Evolutionary conservation across 306 rosid species (phyloP).

Genomic region (Begonia fuchsioides): DNA sequence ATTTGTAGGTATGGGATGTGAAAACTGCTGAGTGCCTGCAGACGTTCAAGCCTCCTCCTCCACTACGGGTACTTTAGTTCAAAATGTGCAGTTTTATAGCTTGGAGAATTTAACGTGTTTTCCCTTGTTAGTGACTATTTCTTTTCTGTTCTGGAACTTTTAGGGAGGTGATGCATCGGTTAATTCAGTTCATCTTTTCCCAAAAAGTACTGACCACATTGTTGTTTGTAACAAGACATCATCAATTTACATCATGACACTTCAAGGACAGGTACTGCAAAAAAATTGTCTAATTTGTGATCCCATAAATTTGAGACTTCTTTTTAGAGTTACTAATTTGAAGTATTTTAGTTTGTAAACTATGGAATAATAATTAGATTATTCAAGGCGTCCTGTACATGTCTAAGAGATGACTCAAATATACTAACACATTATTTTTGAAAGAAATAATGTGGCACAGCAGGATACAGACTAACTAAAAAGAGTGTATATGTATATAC

Average conservation of each 20-base stretch:
- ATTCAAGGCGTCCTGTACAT: no score
- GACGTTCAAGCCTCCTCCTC: slow-evolving; percentile 98
- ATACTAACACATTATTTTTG: no score
- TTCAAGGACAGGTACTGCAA: slow-evolving; percentile 87
- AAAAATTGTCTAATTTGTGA: no score
- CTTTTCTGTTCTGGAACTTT: slow-evolving; percentile 10
- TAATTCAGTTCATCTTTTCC: slow-evolving; percentile 87
- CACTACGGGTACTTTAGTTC: slow-evolving; percentile 46
- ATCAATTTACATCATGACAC: slow-evolving; percentile 87
- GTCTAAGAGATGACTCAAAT: no score
- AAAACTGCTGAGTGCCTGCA: slow-evolving; percentile 80
- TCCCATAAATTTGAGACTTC: no score
- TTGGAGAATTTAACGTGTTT: slow-evolving; percentile 6
- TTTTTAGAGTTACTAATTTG: no score
- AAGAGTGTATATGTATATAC: no score
- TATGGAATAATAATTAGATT: no score
- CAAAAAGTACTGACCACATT: slow-evolving; percentile 72
- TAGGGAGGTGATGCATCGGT: slow-evolving; percentile 99
- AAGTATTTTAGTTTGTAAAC: no score
- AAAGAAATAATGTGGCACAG: no score
- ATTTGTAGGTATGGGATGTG: slow-evolving; percentile 80
- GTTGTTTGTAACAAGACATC: slow-evolving; percentile 95
- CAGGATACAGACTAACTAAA: no score
- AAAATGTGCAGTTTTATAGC: slow-evolving; percentile 3
- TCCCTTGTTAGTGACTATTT: slow-evolving; percentile 8